Evolutionary conservation across 768 basidiomycete species (phyloP), one percentile per base, ranked within the genome.

Genomic region (Gloeopeniophorella convolvens): DNA sequence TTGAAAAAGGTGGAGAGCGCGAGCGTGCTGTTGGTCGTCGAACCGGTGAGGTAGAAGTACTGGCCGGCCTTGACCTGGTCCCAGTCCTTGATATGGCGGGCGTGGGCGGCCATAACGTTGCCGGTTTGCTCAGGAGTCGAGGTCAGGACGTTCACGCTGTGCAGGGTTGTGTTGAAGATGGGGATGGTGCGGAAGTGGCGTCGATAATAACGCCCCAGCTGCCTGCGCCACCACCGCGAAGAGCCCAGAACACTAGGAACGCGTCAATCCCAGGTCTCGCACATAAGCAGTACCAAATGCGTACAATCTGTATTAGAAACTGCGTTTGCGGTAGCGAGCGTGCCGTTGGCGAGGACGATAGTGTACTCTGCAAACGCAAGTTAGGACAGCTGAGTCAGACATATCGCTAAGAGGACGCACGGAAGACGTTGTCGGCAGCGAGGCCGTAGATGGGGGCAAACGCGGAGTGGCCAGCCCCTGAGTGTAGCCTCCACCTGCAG

Each of bases 151-250:
- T 58, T 57, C 8, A 58, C 61, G 35, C 61, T 60, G 28, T 63
- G 61, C 12, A 60, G 10, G 18, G 65, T 58, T 10, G 44, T 59
- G 21, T 65, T 59, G 55, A 71, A 70, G 26, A 63, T 67, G 6
- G 68, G 66, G 60, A 58, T 66, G 0, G 67, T 66, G 24, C 59
- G 60, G 59, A 69, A 56, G 69, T 71, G 0, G 66, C 65, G 20
- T 66, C 64, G 23, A 69, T 57, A 32, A 71, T 63, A n/a, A 70
- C 62, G 18, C 68, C 70, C 69, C 66, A 72, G 31, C 63, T 66
- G 8, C 70, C 70, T 6, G 47, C 52, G 3, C 56, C 53, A 4
- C 48, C 56, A 10, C 58, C 58, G 4, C 59, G 50, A 21, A 62
- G 12, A n/a, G 59, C 54, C 57, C 52, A 59, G 43, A 60, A 61